Evolutionary conservation across 1,284 basidiomycete species (phyloP).

Genomic region (Puccinia triticina): DNA sequence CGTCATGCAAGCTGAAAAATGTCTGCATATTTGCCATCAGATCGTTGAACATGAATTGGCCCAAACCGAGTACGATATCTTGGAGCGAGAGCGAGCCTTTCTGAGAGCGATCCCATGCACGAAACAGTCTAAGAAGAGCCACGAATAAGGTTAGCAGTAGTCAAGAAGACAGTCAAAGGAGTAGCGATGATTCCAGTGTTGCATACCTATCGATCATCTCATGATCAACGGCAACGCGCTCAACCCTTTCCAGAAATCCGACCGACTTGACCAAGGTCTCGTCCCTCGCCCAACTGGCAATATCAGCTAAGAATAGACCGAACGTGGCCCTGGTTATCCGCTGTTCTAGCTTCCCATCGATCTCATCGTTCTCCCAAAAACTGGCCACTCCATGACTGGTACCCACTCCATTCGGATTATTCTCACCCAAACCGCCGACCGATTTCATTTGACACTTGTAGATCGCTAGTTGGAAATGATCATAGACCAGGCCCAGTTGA

Average conservation of each 20-base stretch:
- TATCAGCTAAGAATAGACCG: constrained; percentile 83
- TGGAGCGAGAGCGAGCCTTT: constrained; percentile 71
- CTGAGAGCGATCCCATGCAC: constrained; percentile 81
- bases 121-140: constrained; percentile 71
- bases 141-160: background rate
- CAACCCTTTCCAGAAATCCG: constrained; percentile 80
- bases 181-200: background rate
- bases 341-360: constrained; percentile 81
- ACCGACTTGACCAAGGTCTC: constrained; percentile 85
- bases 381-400: constrained; percentile 48
- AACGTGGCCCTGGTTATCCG: constrained; percentile 86
- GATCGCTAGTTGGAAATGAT: constrained; percentile 67
- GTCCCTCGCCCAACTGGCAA: constrained; percentile 93
- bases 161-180: background rate
- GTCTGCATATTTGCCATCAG: constrained; percentile 98
- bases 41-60: constrained; percentile 92
- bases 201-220: constrained; percentile 67
- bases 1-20: constrained; percentile 96
- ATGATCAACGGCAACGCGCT: constrained; percentile 77
- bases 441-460: constrained; percentile 54
- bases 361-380: constrained; percentile 60
- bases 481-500: constrained; percentile 84
- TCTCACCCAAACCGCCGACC: constrained; percentile 27
- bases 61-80: constrained; percentile 86
- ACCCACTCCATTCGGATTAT: constrained; percentile 46